Evolutionary conservation across 805 yeast species (phyloP).

Genomic region (Candida pseudoglaebosa): DNA sequence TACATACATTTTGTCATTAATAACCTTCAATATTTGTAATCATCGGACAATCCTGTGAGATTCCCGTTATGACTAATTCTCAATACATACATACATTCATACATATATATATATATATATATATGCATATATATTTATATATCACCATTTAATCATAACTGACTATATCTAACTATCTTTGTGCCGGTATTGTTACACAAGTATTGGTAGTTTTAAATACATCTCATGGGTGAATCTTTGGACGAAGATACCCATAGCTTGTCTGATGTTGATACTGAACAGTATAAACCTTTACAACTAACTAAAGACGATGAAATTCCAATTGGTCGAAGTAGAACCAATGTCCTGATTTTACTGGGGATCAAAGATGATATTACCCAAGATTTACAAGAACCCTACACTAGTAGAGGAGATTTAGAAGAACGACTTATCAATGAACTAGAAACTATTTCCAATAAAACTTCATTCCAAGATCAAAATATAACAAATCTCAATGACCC

Average conservation of each 20-base stretch:
- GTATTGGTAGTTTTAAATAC: too few relatives aligned
- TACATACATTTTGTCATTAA: too few relatives aligned
- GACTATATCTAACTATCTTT: not conserved
- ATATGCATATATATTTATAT: too few relatives aligned
- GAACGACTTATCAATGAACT: conserved; percentile 15
- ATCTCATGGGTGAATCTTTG: not conserved
- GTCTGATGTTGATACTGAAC: not conserved
- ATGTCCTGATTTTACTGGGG: conserved; percentile 10
- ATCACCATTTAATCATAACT: not conserved
- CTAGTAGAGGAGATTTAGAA: conserved; percentile 12
- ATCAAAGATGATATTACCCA: conserved; percentile 19
- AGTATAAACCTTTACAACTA: not conserved
- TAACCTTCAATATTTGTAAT: too few relatives aligned
- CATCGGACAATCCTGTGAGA: too few relatives aligned
- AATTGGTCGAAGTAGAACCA: not conserved
- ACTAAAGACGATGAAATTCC: not conserved
- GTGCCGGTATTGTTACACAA: too few relatives aligned
- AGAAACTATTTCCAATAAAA: conserved; percentile 12
- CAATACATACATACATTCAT: too few relatives aligned
- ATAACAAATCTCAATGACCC: not conserved
- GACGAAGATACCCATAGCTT: conserved; percentile 1
- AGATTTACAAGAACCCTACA: conserved; percentile 14
- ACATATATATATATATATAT: too few relatives aligned
- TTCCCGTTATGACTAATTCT: too few relatives aligned
- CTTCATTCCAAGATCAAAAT: not conserved